Evolutionary conservation across 2,329 filamentous ascomycete genomes (phyloP).

Genomic region (Fusarium illudens): DNA sequence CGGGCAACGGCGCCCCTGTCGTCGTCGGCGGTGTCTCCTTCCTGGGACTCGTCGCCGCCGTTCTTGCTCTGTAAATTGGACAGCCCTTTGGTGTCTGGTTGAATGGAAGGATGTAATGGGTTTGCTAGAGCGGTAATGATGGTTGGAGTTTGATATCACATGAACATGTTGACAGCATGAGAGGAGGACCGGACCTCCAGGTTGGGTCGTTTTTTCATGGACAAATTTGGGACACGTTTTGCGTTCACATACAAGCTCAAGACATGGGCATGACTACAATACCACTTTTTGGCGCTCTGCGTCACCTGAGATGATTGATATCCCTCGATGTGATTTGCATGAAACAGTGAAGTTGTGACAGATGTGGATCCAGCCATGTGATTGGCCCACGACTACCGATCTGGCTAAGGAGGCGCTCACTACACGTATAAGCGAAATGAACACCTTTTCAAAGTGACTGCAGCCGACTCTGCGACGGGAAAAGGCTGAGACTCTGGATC

Average conservation of each 20-base stretch:
- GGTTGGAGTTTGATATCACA: slow-evolving; percentile 36
- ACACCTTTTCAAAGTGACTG: background rate
- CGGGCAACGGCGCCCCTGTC: slow-evolving; percentile 47
- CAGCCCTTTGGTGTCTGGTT: slow-evolving; percentile 2
- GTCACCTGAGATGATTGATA: slow-evolving; percentile 9
- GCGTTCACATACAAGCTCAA: slow-evolving; percentile 39
- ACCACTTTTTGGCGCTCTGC: slow-evolving; percentile 35
- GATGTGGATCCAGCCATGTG: background rate
- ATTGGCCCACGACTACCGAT: slow-evolving; percentile 28
- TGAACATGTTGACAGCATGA: slow-evolving; percentile 32
- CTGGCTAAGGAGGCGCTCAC: slow-evolving; percentile 2
- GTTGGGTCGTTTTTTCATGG: slow-evolving; percentile 36
- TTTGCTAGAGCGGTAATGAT: slow-evolving; percentile 37
- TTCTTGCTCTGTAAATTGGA: slow-evolving; percentile 59
- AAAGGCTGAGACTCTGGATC: background rate
- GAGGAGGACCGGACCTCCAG: slow-evolving; percentile 25
- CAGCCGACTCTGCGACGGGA: background rate
- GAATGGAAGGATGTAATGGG: slow-evolving; percentile 34
- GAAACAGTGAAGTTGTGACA: slow-evolving; percentile 6
- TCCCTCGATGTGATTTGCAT: background rate
- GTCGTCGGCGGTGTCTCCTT: slow-evolving; percentile 55
- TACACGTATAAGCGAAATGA: slow-evolving; percentile 27
- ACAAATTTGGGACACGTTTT: slow-evolving; percentile 40
- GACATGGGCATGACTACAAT: slow-evolving; percentile 40
- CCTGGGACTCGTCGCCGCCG: slow-evolving; percentile 58